Evolutionary conservation across 176 grass and related monocot species (phyloP).

Genomic region (Carex scoparia): DNA sequence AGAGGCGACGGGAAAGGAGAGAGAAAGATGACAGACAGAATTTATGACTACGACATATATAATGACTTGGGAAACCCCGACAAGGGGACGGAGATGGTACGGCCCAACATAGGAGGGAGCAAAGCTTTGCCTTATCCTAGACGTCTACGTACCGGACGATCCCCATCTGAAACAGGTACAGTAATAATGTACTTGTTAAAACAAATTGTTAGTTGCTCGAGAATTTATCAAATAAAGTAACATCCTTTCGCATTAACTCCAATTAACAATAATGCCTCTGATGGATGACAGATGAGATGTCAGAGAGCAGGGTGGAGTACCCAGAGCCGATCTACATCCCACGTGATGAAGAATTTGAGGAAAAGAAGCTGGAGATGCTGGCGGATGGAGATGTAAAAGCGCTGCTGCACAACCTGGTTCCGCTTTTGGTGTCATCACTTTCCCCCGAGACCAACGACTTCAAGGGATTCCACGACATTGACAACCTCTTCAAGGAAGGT

Average conservation of each 20-base stretch:
- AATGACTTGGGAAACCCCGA: constrained; percentile 85
- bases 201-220: not conserved
- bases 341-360: constrained; percentile 86
- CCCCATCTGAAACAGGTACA: constrained; percentile 48
- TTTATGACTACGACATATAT: constrained; percentile 71
- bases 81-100: constrained; percentile 50
- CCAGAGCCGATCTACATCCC: constrained; percentile 71
- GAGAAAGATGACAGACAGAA: constrained; percentile 45
- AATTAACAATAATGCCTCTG: not conserved
- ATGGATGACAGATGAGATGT: constrained; percentile 38
- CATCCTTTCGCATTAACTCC: not conserved
- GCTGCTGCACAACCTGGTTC: constrained; percentile 89
- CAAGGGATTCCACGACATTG: constrained; percentile 81
- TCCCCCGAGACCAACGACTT: constrained; percentile 66
- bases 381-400: constrained; percentile 57
- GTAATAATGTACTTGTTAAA: not conserved
- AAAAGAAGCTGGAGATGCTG: constrained; percentile 86
- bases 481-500: constrained; percentile 99
- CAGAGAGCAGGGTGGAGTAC: constrained; percentile 75
- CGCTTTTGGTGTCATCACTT: constrained; percentile 51
- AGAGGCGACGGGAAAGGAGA: constrained; percentile 53
- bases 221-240: not conserved
- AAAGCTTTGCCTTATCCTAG: constrained; percentile 70
- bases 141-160: constrained; percentile 58
- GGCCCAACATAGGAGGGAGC: constrained; percentile 54